phyloP scores from a whole-genome alignment of 1,284 basidiomycete genomes.

The Irpex lacteus region DNA sequence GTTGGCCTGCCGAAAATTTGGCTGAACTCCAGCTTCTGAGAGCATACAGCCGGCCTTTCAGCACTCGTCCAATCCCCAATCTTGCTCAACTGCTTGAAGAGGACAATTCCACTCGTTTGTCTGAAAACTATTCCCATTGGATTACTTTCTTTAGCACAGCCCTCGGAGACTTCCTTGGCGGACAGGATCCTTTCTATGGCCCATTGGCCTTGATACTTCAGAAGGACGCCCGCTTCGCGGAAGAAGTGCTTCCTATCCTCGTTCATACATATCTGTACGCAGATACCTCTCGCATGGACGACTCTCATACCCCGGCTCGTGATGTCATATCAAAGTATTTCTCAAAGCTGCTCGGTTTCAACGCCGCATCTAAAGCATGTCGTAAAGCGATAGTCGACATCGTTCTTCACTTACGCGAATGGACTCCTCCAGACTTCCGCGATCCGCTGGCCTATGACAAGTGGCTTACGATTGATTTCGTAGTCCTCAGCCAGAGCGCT shows the following conservation, averaged over 20 bases:
- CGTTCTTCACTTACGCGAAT: slow-evolving; percentile 81
- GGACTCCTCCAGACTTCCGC: slow-evolving; percentile 38
- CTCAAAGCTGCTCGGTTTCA: slow-evolving; percentile 49
- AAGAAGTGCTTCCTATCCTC: slow-evolving; percentile 70
- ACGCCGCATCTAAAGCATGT: slow-evolving; percentile 42
- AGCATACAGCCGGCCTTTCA: slow-evolving; percentile 37
- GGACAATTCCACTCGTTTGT: slow-evolving; percentile 37
- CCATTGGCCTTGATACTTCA: slow-evolving; percentile 62
- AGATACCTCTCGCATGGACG: slow-evolving; percentile 25
- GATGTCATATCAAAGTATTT: slow-evolving; percentile 63
- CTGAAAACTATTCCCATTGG: slow-evolving; percentile 61
- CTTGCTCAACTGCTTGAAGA: slow-evolving; percentile 37
- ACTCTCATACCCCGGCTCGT: slow-evolving; percentile 20
- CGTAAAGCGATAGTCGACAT: slow-evolving; percentile 71
- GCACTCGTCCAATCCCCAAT: slow-evolving; percentile 26
- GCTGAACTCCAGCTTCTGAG: slow-evolving; percentile 54
- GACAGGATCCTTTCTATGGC: slow-evolving; percentile 62
- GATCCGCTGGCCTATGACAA: slow-evolving; percentile 70
- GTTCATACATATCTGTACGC: slow-evolving; percentile 65
- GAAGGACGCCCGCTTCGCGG: slow-evolving; percentile 56
- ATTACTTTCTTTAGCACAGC: slow-evolving; percentile 58
- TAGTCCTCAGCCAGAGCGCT: slow-evolving; percentile 72
- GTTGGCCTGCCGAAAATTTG: slow-evolving; percentile 42
- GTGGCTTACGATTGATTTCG: slow-evolving; percentile 83
- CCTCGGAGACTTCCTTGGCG: slow-evolving; percentile 58